Percentiles rank a stretch among this genome's conserved stretches.
These are phyloP conservation scores for Annona squamosa DNA, from an alignment of 164 flowering plant species.

Conservation along the genomic window DNA sequence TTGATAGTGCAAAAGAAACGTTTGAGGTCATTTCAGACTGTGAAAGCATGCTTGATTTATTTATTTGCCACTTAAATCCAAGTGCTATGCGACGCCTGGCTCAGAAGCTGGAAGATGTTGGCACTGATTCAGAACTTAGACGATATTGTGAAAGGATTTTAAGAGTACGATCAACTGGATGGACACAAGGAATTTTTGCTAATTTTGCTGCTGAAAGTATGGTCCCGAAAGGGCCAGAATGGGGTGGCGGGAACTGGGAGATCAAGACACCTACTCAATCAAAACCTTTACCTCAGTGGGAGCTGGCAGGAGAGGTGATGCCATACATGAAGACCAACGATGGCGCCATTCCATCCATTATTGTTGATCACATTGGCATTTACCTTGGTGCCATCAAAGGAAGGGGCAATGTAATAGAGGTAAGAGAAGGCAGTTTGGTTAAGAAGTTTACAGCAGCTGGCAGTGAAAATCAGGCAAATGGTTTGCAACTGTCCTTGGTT, in stretches of 20 bases:
- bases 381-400: conserved; percentile 91
- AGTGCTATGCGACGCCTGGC: conserved; percentile 99
- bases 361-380: conserved; percentile 90
- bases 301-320: conserved; percentile 88
- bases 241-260: conserved; percentile 99
- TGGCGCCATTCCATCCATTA: conserved; percentile 83
- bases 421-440: conserved; percentile 84
- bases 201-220: conserved; percentile 99
- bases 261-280: conserved; percentile 74
- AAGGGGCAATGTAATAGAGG: conserved; percentile 87
- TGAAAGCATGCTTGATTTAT: conserved; percentile 94
- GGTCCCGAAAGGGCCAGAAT: conserved; percentile 98
- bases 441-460: conserved; percentile 49
- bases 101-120: conserved; percentile 89
- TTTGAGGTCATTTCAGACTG: conserved; percentile 94
- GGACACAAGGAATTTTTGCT: conserved; percentile 99
- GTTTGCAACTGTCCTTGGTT: conserved; percentile 29
- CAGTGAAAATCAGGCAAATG: conserved; percentile 41
- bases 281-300: conserved; percentile 94
- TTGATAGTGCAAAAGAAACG: conserved; percentile 98
- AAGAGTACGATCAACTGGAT: conserved; percentile 93
- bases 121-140: conserved; percentile 78
- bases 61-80: conserved; percentile 96
- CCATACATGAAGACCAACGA: conserved; percentile 98
- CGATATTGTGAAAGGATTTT: conserved; percentile 93